Percentiles rank a stretch among this genome's conserved stretches.
Conservation (phyloP, 331 rosid genomes). For the Spiraea crenata region DNA sequence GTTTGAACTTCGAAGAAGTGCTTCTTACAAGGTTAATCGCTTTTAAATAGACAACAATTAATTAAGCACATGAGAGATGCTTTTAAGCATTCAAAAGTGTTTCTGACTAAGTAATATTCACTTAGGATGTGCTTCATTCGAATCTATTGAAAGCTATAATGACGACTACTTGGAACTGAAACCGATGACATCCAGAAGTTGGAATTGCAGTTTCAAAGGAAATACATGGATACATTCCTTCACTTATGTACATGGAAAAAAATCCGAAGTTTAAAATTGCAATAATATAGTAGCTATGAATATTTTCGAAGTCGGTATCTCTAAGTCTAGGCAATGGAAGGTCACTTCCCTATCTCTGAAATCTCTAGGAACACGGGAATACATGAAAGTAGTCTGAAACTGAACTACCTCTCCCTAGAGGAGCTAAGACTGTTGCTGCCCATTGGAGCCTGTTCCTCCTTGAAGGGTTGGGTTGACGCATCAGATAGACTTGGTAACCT, state of each 20-base stretch:
- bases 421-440: slow-evolving; percentile 36
- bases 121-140: too few relatives aligned
- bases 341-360: not conserved
- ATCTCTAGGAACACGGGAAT: not conserved
- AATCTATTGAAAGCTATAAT: too few relatives aligned
- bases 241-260: not conserved
- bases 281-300: not conserved
- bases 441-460: slow-evolving; percentile 57
- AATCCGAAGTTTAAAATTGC: slow-evolving; percentile 1
- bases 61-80: too few relatives aligned
- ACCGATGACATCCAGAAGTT: not conserved
- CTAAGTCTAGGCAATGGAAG: not conserved
- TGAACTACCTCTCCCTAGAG: slow-evolving; percentile 44
- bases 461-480: slow-evolving; percentile 81
- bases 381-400: not conserved
- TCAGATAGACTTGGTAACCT: slow-evolving; percentile 84
- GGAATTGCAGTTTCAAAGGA: not conserved
- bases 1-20: too few relatives aligned
- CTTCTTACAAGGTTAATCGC: too few relatives aligned
- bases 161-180: too few relatives aligned
- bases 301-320: not conserved
- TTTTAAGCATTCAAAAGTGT: too few relatives aligned
- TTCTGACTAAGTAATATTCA: too few relatives aligned
- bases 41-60: too few relatives aligned
- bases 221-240: not conserved